Base-by-base conservation (phyloP, 1,284 basidiomycete species). In the Schizophyllum commune region DNA sequence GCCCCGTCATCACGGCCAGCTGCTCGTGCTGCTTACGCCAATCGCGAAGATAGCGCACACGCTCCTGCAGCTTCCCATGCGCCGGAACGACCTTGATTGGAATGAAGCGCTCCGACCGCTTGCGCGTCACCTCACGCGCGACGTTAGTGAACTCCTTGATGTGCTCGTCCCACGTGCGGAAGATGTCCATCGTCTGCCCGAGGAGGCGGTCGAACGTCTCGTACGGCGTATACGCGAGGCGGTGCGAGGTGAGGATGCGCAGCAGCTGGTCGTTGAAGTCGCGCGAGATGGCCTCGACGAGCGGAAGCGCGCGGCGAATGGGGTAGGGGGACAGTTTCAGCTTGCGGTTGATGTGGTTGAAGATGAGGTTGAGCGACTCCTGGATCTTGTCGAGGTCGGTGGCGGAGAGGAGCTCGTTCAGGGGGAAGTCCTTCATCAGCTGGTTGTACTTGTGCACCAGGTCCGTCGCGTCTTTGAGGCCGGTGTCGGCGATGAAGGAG, bases 141-240 rank as follows among this genome's bases (percentile, higher is more conserved):
- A 98, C 93, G 70, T 96, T 96, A 20, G 95, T 98, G 71, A 99
- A 99, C 71, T 98, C 96, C 75, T 98, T 98, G 77, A 98, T 92
- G 60, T 89, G 83, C 70, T 98, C 96, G 73, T 98, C 96, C 96
- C 96, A 99, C 0, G 90, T 91, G 7, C 86, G 83, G 78, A 98
- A 98, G 60, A 98, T 95, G 51, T 83, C 83, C 65, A 85, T 86
- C 0, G 91, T 88, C 62, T 89, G 85, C 1, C 80, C 77, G 61
- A 98, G 84, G 9, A 94, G 81, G 8, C 92, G 84, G 67, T 97
- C 94, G 70, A 99, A 99, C 0, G 92, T 92, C 61, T 92, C 86
- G 73, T 98, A 98, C 1, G 96, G 94, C 56, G 92, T 92, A 73
- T 97, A 98, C 61, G 96, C 90, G 2, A 98, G 81, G 8, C 96